phyloP scores from a whole-genome alignment of 2,329 filamentous ascomycete species.

The Microcera coccophila region DNA sequence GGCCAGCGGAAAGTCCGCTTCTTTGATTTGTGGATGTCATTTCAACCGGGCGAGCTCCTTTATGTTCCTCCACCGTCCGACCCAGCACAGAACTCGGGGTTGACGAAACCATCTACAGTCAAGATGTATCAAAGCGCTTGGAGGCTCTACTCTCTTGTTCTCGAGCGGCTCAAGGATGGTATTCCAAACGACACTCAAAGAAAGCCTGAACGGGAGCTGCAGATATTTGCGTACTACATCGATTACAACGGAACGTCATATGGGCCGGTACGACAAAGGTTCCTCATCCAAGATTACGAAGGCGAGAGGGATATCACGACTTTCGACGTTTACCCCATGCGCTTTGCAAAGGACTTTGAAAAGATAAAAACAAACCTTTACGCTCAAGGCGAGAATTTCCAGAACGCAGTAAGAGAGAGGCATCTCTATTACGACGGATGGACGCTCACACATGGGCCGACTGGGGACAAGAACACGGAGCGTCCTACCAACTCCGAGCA shows the following conservation, averaged over 20 bases:
- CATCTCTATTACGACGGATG: slow-evolving; percentile 41
- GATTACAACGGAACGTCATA: slow-evolving; percentile 39
- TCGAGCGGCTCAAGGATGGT: no score
- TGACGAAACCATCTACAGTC: no score
- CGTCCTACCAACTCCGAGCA: slow-evolving; percentile 34
- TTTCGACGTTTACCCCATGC: slow-evolving; percentile 38
- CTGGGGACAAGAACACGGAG: slow-evolving; percentile 29
- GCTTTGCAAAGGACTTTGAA: slow-evolving; percentile 34
- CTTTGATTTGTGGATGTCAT: slow-evolving; percentile 42
- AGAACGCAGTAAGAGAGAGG: slow-evolving; percentile 32
- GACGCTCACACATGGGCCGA: slow-evolving; percentile 36
- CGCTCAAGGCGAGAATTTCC: slow-evolving; percentile 32
- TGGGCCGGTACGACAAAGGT: slow-evolving; percentile 36
- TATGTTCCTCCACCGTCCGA: no score
- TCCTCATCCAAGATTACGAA: slow-evolving; percentile 34
- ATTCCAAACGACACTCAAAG: no score
- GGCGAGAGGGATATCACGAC: slow-evolving; percentile 38
- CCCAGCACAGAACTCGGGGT: no score
- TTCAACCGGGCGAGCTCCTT: slow-evolving; percentile 38
- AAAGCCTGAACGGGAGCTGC: no score
- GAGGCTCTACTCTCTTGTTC: background rate
- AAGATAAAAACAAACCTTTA: slow-evolving; percentile 33
- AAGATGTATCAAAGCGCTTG: background rate
- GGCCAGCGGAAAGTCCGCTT: slow-evolving; percentile 34
- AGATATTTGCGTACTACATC: slow-evolving; percentile 43